Conservation (phyloP, 495 filamentous ascomycete genomes). For the Massariosphaeria phaeospora region DNA sequence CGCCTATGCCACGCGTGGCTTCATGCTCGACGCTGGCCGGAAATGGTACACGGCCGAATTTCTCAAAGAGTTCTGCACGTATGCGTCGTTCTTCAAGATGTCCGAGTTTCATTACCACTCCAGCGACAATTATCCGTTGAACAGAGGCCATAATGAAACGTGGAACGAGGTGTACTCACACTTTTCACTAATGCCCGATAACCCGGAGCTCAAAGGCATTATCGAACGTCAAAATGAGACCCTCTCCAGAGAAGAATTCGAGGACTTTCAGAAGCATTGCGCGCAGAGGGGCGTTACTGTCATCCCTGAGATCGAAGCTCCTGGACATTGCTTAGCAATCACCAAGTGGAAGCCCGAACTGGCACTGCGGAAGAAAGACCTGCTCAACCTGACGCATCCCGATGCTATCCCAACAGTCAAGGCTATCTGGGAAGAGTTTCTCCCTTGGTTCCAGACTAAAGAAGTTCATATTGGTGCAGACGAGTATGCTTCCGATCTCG, state of each 20-base stretch:
- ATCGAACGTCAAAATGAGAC: slow-evolving; percentile 49
- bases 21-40: slow-evolving; percentile 52
- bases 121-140: slow-evolving; percentile 55
- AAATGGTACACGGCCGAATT: slow-evolving; percentile 53
- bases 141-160: slow-evolving; percentile 48
- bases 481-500: slow-evolving; percentile 49
- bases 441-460: slow-evolving; percentile 54
- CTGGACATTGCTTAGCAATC: slow-evolving; percentile 50
- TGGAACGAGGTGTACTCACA: slow-evolving; percentile 52
- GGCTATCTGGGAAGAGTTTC: slow-evolving; percentile 52
- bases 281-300: slow-evolving; percentile 50
- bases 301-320: slow-evolving; percentile 53
- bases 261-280: slow-evolving; percentile 50
- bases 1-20: slow-evolving; percentile 48
- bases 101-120: slow-evolving; percentile 56
- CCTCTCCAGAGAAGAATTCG: slow-evolving; percentile 46
- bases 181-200: slow-evolving; percentile 47
- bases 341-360: slow-evolving; percentile 57
- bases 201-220: slow-evolving; percentile 42
- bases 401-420: slow-evolving; percentile 52
- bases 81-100: slow-evolving; percentile 54
- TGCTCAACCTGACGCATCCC: slow-evolving; percentile 52
- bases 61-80: slow-evolving; percentile 54
- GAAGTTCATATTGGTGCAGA: slow-evolving; percentile 56
- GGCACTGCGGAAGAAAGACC: slow-evolving; percentile 47